phyloP scores from a whole-genome alignment of 106 monocot genomes.

The Agapanthus africanus region DNA sequence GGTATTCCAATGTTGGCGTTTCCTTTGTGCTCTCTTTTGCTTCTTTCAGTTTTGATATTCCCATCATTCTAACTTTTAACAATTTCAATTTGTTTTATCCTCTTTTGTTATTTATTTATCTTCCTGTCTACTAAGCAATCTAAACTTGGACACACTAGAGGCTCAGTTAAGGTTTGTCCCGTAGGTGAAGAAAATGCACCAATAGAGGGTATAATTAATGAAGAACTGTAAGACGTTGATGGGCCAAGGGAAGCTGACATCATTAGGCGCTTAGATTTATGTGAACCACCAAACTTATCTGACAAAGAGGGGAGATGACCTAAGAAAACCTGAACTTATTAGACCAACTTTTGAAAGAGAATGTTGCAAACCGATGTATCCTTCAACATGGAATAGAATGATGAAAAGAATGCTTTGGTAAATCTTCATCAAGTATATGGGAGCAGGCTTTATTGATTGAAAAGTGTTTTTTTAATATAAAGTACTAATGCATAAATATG shows the following conservation, averaged over 20 bases:
- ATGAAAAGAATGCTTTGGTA: neutral
- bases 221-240: neutral
- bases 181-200: too few species aligned
- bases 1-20: slow-evolving; percentile 35
- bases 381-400: neutral
- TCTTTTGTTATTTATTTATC: too few species aligned
- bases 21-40: neutral
- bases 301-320: neutral
- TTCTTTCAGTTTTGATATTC: too few species aligned
- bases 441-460: neutral
- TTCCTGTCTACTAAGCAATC: too few species aligned
- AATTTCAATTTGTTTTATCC: too few species aligned
- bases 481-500: neutral
- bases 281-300: neutral
- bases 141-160: too few species aligned
- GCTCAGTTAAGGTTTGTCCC: too few species aligned
- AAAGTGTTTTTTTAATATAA: neutral
- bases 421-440: neutral
- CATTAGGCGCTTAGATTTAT: neutral
- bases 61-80: too few species aligned
- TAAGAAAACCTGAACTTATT: neutral
- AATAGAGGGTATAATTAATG: neutral
- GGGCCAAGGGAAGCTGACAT: neutral
- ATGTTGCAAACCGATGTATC: neutral
- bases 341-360: neutral